phyloP scores from a whole-genome alignment of 2,329 filamentous ascomycete species.

The Venturia effusa region DNA sequence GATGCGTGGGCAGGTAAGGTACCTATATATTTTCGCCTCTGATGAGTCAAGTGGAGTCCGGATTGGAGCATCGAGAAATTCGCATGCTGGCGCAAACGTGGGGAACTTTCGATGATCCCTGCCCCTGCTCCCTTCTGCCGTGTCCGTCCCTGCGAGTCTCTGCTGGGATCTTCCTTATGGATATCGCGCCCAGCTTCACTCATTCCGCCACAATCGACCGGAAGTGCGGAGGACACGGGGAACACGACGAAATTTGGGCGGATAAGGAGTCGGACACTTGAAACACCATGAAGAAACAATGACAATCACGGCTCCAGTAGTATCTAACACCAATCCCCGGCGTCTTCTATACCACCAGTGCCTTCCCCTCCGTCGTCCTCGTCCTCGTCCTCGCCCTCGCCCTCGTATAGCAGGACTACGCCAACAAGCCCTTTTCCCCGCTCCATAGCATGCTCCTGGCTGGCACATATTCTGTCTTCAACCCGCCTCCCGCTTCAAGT shows the following conservation, averaged over 20 bases:
- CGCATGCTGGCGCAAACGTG: background rate
- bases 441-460: background rate
- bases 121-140: no score
- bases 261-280: background rate
- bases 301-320: background rate
- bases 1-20: background rate
- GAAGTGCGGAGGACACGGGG: no score
- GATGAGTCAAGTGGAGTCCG: background rate
- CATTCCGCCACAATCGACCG: no score
- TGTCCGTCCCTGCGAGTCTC: no score
- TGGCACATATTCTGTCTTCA: background rate
- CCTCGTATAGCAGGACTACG: background rate
- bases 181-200: no score
- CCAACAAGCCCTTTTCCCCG: background rate
- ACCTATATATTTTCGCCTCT: background rate
- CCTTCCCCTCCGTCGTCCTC: background rate
- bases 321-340: background rate
- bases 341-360: background rate
- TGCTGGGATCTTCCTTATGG: no score
- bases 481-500: background rate
- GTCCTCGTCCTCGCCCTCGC: background rate
- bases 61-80: background rate
- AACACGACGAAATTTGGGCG: no score
- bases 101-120: no score
- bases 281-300: constrained; percentile 1